Evolutionary conservation across 257 asterid species (phyloP), one percentile per base, ranked within the genome.

Genomic region (Forsythia suspensa): DNA sequence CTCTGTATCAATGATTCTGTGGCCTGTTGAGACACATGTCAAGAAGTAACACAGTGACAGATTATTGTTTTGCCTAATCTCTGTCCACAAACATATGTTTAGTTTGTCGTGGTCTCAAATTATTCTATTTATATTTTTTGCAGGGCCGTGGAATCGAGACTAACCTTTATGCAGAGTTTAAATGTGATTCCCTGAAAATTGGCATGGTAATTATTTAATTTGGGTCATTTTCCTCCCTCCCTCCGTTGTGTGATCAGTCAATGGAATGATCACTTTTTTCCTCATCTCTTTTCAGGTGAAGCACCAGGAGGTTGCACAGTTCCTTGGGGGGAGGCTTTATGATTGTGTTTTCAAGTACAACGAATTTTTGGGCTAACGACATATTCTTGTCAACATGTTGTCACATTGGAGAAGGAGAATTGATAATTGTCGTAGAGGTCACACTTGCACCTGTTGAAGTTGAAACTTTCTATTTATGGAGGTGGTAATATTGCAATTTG

Each of bases 121-220:
- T 77, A 52, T 8, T 29, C 44, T 24, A 40, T 71, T 61, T 74
- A 74, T 9, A 40, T 75, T 40, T 63, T 74, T 40, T 69, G 72
- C 90, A 95, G 99, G 99, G 99, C 67, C 98, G 99, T 29, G 98
- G 99, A 77, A 83, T 95, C 81, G 99, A 95, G 88, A 95, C 99
- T 12, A 95, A 95, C 89, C 97, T 95, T 59, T 95, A 95, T 70
- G 98, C 98, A 43, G 91, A 87, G 83, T 95, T 95, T 79, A 91
- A 86, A 85, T 93, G 99, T 34, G 99, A 95, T 84, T 93, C 99
- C 82, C 83, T 93, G 85, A 93, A 93, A 84, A 88, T 93, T 84
- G 97, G 94, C 51, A 93, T 95, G 99, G 99, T 95, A 91, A 84
- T 78, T 4, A 21, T 70, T 63, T 74, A 40, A n/a, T 20, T 65